Base-by-base conservation (phyloP, 208 protist species). In the Leishmania arabica region DNA sequence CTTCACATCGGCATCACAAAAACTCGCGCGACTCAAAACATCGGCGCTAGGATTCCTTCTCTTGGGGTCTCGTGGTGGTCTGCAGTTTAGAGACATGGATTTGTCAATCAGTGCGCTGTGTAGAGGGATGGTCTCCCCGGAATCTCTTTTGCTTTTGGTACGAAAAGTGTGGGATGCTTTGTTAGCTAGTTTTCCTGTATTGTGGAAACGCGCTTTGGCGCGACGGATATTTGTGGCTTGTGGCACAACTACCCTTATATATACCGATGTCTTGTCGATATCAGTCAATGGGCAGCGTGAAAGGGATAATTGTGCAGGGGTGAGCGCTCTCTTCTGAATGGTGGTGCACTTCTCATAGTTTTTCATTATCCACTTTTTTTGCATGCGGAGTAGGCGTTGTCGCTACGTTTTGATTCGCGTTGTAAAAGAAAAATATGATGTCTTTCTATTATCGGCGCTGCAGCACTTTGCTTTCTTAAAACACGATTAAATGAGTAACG, bases 1-100 rank as follows among this genome's bases (percentile, higher is more conserved):
- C 82, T 27, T 75, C 82, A 19, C 68, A 53, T 21, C 45, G 77
- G 19, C 71, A 79, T 64, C 21, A 78, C 47, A 42, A 65, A 37
- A 81, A 34, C 45, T 81, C 82, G 0, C 82, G 77, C 42, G 77
- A 81, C 21, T 85, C 77, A 0, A 81, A 70, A 40, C n/a, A 82
- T 24, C 69, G 82, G 17, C 27, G 77, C 7, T 84, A 79, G 72
- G n/a, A 8, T 40, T 19, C 45, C n/a, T 34, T 62, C 8, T 37
- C n/a, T 66, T 47, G 31, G 24, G 9, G n/a, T 75, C 74, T 58
- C 80, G 85, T 83, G 77, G 64, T 80, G 73, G 80, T 27, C 47
- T 83, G 24, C 15, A 47, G 68, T n/a, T n/a, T 24, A 31, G 24
- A 72, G 37, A 4, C 53, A 17, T 24, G 3, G 2, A 17, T 34